Evolutionary conservation across 2,329 filamentous ascomycete genomes (phyloP), one percentile per base, ranked within the genome.

Genomic region (Ramichloridium luteum): DNA sequence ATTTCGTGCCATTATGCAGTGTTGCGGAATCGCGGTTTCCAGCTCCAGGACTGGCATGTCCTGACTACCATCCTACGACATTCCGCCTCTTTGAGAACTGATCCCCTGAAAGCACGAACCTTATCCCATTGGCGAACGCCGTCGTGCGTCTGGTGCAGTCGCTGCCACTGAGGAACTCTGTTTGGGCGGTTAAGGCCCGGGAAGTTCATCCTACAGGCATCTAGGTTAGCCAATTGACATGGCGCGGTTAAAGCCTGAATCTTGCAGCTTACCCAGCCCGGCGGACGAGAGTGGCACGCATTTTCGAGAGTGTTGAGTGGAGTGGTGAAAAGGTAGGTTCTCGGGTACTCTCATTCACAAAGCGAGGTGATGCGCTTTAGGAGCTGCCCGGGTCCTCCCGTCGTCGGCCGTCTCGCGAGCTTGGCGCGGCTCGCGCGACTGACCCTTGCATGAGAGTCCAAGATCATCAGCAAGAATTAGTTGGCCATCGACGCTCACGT

Each of bases 61-160:
- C 20, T 23, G 8, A 8, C 20, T 23, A 9, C 14, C 25, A 16
- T 32, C 14, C 20, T 27, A n/a, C 11, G 27, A 11, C 27, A 30
- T 13, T 13, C 34, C 30, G 9, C 26, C 33, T 26, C 33, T 26
- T 33, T 13, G n/a, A n/a, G n/a, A n/a, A n/a, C n/a, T n/a, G n/a
- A n/a, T n/a, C n/a, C n/a, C n/a, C n/a, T n/a, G n/a, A n/a, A n/a
- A n/a, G n/a, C 10, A 68, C 77, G 57, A 70, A 86, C 80, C 62
- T 85, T 84, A 60, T 72, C 66, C 80, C 81, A 86, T 57, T 82
- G 60, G 51, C 81, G 74, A 46, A 74, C 60, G 51, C 71, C 73
- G 60, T 80, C 80, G 48, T 81, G 76, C 45, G 69, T 64, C 65
- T 85, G 80, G 67, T 82, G 84, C 48, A 72, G 61, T 53, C 72